Base-by-base conservation (phyloP, 768 basidiomycete species). In the Suillus cothurnatus region DNA sequence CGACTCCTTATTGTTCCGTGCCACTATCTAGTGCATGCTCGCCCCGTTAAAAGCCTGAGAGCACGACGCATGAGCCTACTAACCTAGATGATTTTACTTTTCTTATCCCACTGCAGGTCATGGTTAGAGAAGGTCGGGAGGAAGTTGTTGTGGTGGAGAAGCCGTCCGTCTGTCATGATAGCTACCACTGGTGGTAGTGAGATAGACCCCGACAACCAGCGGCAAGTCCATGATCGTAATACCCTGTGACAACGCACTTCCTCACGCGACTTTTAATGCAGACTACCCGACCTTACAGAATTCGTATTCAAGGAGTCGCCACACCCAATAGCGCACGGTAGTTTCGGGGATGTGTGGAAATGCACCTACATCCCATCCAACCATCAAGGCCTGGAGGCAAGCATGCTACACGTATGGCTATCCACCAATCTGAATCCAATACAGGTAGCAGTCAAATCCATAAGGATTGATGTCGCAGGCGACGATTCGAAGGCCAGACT, bases 371-470 rank as follows among this genome's bases (percentile, higher is more conserved):
- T 4, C 26, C 2, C 50, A 26, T 19, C 50, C 50, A 17, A 52
- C 23, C 26, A 17, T 50, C 50, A 26, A 50, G 49, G 23, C 31
- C 52, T 21, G 34, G 19, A 28, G 23, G 56, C 23, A 36, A 34
- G 55, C 50, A 32, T 23, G 5, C 11, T 17, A 52, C n/a, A 19
- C 19, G 9, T 31, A 26, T 34, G 14, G 21, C 60, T 34, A 19
- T 59, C 19, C n/a, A 32, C n/a, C 3, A 8, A n/a, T 55, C 47
- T 53, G 28, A 61, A 63, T 58, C n/a, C 26, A 26, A 58, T 12
- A 12, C 31, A 66, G 63, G 63, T 66, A 9, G 65, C 65, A 23
- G 63, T 67, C 28, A 67, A 67, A 28, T 38, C 36, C 28, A 67
- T 67, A 23, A 45, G 64, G 14, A 58, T 34, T 52, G 53, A 53